Conservation (phyloP, 2,329 filamentous ascomycete species). For the Calonectria naviculata region DNA sequence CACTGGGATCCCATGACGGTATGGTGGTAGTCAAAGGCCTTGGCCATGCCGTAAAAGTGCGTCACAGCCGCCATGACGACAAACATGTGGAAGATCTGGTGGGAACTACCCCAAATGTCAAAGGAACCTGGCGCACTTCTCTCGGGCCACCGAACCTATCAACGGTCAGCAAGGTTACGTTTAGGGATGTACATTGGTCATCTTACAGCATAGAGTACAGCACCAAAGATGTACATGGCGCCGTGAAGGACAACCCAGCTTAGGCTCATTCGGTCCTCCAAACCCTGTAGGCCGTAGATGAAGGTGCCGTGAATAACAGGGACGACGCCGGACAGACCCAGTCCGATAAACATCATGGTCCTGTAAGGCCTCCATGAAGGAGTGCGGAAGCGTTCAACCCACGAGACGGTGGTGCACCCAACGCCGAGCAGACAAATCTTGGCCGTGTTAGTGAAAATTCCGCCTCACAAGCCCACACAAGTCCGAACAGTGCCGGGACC, state of each 20-base stretch:
- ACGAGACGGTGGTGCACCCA: constrained; percentile 81
- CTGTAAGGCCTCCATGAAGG: constrained; percentile 87
- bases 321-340: constrained; percentile 86
- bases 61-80: constrained; percentile 85
- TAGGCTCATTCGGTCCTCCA: constrained; percentile 82
- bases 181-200: neutral
- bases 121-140: constrained; percentile 80
- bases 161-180: neutral
- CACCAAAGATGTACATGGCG: constrained; percentile 85
- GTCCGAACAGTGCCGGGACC: neutral
- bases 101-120: constrained; percentile 92
- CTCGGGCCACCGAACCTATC: constrained; percentile 83
- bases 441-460: neutral
- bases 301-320: constrained; percentile 82
- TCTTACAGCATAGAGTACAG: constrained; percentile 84
- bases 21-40: constrained; percentile 90
- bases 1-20: constrained; percentile 66
- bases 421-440: constrained; percentile 83
- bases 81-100: constrained; percentile 95
- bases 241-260: constrained; percentile 86
- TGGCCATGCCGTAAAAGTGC: constrained; percentile 84
- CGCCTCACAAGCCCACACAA: neutral
- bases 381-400: constrained; percentile 85
- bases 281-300: constrained; percentile 73
- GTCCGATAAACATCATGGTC: constrained; percentile 87